Base-by-base conservation (phyloP, 768 basidiomycete species). In the Xanthoconium stramineum region DNA sequence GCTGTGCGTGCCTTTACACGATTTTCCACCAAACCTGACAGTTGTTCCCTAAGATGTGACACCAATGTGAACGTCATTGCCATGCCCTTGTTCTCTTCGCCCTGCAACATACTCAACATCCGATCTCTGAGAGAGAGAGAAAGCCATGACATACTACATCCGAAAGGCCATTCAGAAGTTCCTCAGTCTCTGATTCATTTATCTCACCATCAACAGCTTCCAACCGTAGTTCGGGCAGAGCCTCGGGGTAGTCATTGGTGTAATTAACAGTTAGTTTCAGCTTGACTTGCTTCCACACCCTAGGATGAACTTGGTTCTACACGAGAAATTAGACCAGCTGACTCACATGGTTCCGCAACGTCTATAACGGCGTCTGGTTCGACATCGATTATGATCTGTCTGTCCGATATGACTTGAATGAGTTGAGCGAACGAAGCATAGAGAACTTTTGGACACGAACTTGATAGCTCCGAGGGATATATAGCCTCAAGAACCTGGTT, bases 41-140 rank as follows among this genome's bases (percentile, higher is more conserved):
- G 75, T 48, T 83, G 78, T 71, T 98, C 94, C 60, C 89, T 80
- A 44, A 97, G 80, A 63, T 89, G 86, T 0, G 90, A 88, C 12
- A 94, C 86, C 17, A 99, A 78, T 0, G 96, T 94, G 68, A 97
- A 99, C 17, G 94, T 95, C 94, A 98, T 98, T 3, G 97, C 94
- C 88, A 95, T 95, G 42, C 93, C 93, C 20, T 92, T 65, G 69
- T 90, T 94, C 67, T 94, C 92, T 66, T 88, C 82, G 53, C 89
- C 90, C 88, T 91, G 55, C 33, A 47, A 38, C 24, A 35, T 30
- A 36, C 47, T 56, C 52, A 32, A 50, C 35, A 19, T n/a, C 35
- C 35, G 11, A 14, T 20, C 30, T 15, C 32, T 35, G 39, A 24
- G 24, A 24, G 24, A 6, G 42, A 40, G 42, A 56, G 32, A 52